phyloP scores from a whole-genome alignment of 257 asterid species.

The Plantago ovata region DNA sequence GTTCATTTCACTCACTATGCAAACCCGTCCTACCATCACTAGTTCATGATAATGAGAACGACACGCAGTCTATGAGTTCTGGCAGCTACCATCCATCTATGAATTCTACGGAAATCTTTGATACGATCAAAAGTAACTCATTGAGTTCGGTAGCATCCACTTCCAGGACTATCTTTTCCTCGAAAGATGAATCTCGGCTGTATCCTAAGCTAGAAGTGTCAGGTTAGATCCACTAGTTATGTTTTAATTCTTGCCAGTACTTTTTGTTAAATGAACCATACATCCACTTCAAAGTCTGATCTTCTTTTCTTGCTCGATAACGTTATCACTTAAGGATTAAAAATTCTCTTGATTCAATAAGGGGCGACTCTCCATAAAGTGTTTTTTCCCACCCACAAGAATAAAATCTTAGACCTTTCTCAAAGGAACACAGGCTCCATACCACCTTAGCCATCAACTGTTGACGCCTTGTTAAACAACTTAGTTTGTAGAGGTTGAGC shows the following conservation, averaged over 20 bases:
- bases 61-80: conserved; percentile 31
- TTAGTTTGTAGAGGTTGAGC: no score
- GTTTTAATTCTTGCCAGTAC: background rate
- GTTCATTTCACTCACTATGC: conserved; percentile 43
- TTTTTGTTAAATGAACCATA: background rate
- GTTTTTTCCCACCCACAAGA: no score
- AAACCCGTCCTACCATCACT: conserved; percentile 46
- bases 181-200: conserved; percentile 30
- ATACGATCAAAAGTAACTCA: conserved; percentile 25
- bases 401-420: no score
- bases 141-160: conserved; percentile 20
- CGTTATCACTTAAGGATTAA: no score
- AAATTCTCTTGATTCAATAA: no score
- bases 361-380: no score
- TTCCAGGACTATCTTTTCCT: conserved; percentile 30
- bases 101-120: conserved; percentile 39
- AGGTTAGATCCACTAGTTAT: conserved; percentile 36
- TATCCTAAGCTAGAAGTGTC: conserved; percentile 38
- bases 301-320: no score
- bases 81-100: conserved; percentile 23
- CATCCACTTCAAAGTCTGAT: background rate
- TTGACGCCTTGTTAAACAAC: no score
- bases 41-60: conserved; percentile 29
- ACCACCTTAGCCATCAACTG: no score
- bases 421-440: no score